Conservation (phyloP, 2,329 filamentous ascomycete species). For the Elsinoe necatrix region DNA sequence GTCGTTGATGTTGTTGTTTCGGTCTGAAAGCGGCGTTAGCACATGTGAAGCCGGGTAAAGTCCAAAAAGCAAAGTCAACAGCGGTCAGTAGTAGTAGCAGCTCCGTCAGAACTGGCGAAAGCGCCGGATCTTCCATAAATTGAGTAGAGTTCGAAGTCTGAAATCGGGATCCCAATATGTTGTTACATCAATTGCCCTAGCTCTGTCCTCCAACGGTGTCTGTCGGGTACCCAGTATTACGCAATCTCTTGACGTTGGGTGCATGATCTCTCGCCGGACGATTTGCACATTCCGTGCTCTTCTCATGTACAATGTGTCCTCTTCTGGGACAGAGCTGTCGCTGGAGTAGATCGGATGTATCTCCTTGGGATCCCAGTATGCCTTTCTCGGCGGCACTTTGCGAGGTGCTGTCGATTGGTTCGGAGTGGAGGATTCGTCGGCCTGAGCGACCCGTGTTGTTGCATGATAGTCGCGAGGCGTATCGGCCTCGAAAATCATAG, state of each 20-base stretch:
- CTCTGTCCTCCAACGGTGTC: neutral
- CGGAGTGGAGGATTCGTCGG: neutral
- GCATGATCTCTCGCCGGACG: neutral
- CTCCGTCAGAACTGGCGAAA: neutral
- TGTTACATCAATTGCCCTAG: neutral
- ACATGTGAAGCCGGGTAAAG: constrained; percentile 18
- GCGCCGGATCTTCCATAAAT: neutral
- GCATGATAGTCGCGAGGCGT: neutral
- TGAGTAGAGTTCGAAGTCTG: neutral
- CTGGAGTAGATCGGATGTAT: neutral
- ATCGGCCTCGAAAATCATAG: neutral
- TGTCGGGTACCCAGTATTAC: neutral
- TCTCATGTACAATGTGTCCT: neutral
- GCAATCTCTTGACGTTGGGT: neutral
- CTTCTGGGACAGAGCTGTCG: constrained; percentile 1
- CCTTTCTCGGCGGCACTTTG: neutral
- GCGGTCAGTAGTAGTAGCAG: constrained; percentile 12
- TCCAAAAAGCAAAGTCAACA: constrained; percentile 1
- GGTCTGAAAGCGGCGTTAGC: neutral
- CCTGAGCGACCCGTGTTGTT: neutral
- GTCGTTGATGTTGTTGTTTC: neutral
- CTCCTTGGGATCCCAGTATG: neutral
- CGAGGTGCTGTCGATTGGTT: neutral
- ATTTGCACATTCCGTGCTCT: neutral
- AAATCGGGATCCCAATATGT: neutral